Evolutionary conservation across 345 rosid genomes (phyloP).

Genomic region (Abelmoschus esculentus): DNA sequence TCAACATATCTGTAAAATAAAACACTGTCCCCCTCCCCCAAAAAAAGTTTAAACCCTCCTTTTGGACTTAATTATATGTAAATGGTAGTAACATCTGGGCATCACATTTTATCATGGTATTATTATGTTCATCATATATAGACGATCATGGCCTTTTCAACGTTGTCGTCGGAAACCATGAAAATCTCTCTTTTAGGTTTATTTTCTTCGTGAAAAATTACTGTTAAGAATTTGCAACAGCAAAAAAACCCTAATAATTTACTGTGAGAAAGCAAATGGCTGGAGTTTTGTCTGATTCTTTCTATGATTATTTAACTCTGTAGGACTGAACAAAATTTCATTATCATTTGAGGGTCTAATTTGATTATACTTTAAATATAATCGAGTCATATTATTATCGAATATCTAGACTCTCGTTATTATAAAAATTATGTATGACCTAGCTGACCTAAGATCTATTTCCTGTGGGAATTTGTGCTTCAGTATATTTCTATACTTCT

Average conservation of each 20-base stretch:
- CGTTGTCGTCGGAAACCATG: not conserved
- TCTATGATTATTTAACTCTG: too few species aligned
- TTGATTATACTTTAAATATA: too few species aligned
- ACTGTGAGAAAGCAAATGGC: not conserved
- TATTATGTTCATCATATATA: not conserved
- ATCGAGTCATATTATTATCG: too few species aligned
- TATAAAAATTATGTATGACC: not conserved
- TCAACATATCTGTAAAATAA: not conserved
- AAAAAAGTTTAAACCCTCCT: not conserved
- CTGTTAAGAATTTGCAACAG: not conserved
- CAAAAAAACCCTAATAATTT: not conserved
- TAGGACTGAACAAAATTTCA: too few species aligned
- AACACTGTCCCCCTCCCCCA: not conserved
- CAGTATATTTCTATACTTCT: not conserved
- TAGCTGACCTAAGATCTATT: not conserved
- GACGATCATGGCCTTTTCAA: conserved; percentile 5
- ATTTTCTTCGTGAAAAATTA: not conserved
- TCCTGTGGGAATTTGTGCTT: not conserved
- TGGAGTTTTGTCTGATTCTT: too few species aligned
- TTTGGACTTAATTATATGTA: conserved; percentile 18
- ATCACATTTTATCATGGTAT: not conserved
- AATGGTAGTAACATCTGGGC: conserved; percentile 8
- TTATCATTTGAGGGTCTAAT: too few species aligned
- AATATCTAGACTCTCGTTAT: too few species aligned
- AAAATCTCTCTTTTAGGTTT: not conserved